Percentiles rank a stretch among this genome's conserved stretches.
phyloP scores from a whole-genome alignment of 768 basidiomycete genomes.

The Hericium erinaceus region DNA sequence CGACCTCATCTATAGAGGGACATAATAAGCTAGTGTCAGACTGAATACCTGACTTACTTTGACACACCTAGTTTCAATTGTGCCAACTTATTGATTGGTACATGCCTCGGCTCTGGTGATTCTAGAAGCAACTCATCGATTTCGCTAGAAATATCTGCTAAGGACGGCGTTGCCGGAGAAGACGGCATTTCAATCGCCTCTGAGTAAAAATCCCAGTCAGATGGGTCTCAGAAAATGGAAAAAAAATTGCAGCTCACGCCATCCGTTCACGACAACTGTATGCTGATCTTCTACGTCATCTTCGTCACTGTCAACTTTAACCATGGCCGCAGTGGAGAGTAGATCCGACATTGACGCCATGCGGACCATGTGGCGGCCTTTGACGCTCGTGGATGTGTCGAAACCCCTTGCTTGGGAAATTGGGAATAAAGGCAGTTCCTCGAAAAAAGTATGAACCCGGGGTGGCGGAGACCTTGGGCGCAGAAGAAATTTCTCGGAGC shows the following conservation, averaged over 20 bases:
- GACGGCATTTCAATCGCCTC: slow-evolving; percentile 1
- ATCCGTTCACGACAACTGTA: slow-evolving; percentile 1
- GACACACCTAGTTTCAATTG: neutral
- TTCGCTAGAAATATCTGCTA: neutral
- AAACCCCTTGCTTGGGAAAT: neutral
- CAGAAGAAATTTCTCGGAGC: neutral
- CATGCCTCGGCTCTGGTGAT: neutral
- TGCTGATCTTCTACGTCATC: neutral
- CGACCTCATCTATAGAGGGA: neutral
- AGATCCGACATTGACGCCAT: neutral
- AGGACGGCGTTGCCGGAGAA: neutral
- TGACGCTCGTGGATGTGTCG: no score
- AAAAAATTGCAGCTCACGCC: neutral
- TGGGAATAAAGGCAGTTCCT: neutral
- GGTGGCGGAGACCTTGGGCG: slow-evolving; percentile 3
- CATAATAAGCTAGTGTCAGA: neutral
- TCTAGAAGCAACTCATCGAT: neutral
- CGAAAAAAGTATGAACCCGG: neutral
- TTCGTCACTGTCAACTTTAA: neutral
- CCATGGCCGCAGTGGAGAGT: neutral
- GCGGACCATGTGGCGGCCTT: neutral
- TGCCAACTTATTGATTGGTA: neutral
- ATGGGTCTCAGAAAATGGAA: neutral
- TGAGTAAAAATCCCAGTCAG: neutral
- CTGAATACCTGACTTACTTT: neutral